Evolutionary conservation across 257 asterid genomes (phyloP).

Genomic region (Asclepias syriaca): DNA sequence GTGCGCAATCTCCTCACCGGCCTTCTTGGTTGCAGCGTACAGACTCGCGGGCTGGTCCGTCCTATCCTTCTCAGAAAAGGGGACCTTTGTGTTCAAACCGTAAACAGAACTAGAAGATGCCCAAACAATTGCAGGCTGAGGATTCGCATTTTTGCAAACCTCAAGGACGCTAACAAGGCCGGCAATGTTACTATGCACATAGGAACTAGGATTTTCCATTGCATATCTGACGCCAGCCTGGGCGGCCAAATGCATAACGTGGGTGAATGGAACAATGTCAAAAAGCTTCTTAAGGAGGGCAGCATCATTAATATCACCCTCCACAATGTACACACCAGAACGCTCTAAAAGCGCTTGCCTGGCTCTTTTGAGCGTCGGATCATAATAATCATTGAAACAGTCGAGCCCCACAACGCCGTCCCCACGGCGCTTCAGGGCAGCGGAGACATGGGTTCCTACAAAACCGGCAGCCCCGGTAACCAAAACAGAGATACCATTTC

Average conservation of each 20-base stretch:
- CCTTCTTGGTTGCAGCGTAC: slow-evolving; percentile 95
- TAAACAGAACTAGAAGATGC: slow-evolving; percentile 98
- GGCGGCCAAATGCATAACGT: slow-evolving; percentile 97
- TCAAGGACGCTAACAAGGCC: slow-evolving; percentile 82
- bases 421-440: slow-evolving; percentile 92
- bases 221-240: slow-evolving; percentile 97
- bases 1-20: slow-evolving; percentile 94
- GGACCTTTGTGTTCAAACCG: slow-evolving; percentile 86
- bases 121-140: slow-evolving; percentile 97
- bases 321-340: slow-evolving; percentile 85
- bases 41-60: slow-evolving; percentile 96
- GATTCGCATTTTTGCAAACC: slow-evolving; percentile 75
- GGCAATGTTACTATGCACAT: slow-evolving; percentile 94
- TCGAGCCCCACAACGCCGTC: slow-evolving; percentile 91
- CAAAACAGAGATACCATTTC: slow-evolving; percentile 78
- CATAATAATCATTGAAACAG: slow-evolving; percentile 77
- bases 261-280: slow-evolving; percentile 73
- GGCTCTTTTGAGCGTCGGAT: slow-evolving; percentile 71
- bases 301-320: slow-evolving; percentile 81
- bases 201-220: slow-evolving; percentile 98
- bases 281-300: slow-evolving; percentile 64
- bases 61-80: slow-evolving; percentile 81
- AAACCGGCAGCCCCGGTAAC: slow-evolving; percentile 98
- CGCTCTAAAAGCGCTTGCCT: slow-evolving; percentile 72
- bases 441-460: slow-evolving; percentile 89